Conservation (phyloP, 352 stramenopile genomes). For the Sclerospora graminicola region DNA sequence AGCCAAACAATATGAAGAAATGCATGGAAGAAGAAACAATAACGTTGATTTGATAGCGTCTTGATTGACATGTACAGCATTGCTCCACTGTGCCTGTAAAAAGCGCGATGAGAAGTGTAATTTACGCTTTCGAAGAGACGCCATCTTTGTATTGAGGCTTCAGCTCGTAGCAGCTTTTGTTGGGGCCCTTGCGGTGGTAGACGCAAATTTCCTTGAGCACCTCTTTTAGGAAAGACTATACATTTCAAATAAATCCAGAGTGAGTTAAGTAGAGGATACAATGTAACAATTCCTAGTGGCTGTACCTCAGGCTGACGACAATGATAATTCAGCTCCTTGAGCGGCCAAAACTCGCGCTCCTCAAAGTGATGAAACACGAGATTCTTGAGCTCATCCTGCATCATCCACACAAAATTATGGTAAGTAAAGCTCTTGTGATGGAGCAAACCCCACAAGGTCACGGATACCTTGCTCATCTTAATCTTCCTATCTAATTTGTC, state of each 20-base stretch:
- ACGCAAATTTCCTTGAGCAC: conserved; percentile 85
- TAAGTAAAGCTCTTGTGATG: too few species aligned
- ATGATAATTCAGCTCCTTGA: conserved; percentile 86
- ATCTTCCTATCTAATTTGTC: conserved; percentile 81
- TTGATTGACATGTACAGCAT: too few species aligned
- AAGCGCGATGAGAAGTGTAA: too few species aligned
- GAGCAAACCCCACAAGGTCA: not conserved
- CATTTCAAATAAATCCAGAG: not conserved
- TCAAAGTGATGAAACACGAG: conserved; percentile 83
- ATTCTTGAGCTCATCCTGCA: conserved; percentile 82
- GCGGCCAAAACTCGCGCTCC: conserved; percentile 76
- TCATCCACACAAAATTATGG: not conserved
- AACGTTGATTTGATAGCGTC: too few species aligned
- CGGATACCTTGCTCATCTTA: conserved; percentile 81
- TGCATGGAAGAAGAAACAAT: too few species aligned
- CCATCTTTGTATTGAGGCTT: conserved; percentile 84
- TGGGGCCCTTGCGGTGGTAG: conserved; percentile 82
- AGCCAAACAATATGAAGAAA: not conserved
- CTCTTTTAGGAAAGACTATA: conserved; percentile 79
- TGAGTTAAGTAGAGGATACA: not conserved
- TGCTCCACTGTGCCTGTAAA: too few species aligned
- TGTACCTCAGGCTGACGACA: conserved; percentile 79
- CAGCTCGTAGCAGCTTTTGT: conserved; percentile 87
- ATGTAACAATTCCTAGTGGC: not conserved
- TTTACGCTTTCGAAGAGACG: conserved; percentile 28